Evolutionary conservation across 2,329 filamentous ascomycete genomes (phyloP).

Genomic region (Curvularia spicifera): DNA sequence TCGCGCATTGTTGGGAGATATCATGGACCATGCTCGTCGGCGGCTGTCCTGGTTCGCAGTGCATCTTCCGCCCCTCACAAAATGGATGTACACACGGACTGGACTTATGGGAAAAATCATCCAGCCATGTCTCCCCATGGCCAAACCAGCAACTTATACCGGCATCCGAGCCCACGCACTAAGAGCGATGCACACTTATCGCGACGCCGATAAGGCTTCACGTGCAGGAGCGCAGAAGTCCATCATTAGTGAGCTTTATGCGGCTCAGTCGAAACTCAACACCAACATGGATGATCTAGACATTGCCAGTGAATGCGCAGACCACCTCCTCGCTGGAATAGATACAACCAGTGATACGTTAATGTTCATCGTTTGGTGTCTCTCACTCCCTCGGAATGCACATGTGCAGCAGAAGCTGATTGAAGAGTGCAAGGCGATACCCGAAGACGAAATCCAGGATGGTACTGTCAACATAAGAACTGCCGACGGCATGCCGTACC

Average conservation of each 20-base stretch:
- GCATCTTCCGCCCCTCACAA: slow-evolving; percentile 55
- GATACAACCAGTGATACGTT: slow-evolving; percentile 61
- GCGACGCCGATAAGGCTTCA: slow-evolving; percentile 7
- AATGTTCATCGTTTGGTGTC: slow-evolving; percentile 43
- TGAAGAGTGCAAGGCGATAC: slow-evolving; percentile 50
- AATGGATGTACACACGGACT: slow-evolving; percentile 57
- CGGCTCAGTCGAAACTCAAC: slow-evolving; percentile 6
- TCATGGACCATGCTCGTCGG: slow-evolving; percentile 56
- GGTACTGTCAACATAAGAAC: slow-evolving; percentile 33
- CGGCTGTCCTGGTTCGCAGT: slow-evolving; percentile 59
- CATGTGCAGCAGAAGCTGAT: slow-evolving; percentile 55
- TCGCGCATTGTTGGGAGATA: slow-evolving; percentile 55
- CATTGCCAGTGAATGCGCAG: slow-evolving; percentile 61
- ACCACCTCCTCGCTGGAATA: slow-evolving; percentile 61
- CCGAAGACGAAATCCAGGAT: slow-evolving; percentile 20
- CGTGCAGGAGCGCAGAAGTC: slow-evolving; percentile 5
- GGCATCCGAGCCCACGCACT: slow-evolving; percentile 57
- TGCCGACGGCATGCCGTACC: slow-evolving; percentile 52
- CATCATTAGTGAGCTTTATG: slow-evolving; percentile 17
- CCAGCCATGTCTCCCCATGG: no score
- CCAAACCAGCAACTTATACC: slow-evolving; percentile 59
- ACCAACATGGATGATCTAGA: slow-evolving; percentile 52
- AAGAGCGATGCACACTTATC: slow-evolving; percentile 38
- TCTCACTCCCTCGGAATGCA: slow-evolving; percentile 51
- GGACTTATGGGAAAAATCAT: no score